A percentile compares a stretch with the other conserved stretches of the same genome.
These are phyloP conservation scores for Sugiyamaella japonica DNA, from an alignment of 1,139 yeast species.

Conservation along the genomic window DNA sequence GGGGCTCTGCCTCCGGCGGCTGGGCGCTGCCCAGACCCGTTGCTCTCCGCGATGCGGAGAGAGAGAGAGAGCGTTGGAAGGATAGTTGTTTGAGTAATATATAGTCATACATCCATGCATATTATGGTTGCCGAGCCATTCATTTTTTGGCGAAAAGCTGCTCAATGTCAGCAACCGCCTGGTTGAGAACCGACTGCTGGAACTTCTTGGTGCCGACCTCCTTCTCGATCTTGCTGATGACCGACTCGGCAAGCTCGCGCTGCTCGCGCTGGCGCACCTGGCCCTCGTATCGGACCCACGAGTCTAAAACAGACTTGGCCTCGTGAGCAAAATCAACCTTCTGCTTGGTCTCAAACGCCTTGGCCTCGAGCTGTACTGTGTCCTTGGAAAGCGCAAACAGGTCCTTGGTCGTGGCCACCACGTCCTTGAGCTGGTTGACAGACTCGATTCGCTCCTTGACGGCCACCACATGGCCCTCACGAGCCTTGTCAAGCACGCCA, in stretches of 20 bases:
- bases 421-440: conserved; percentile 87
- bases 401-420: conserved; percentile 86
- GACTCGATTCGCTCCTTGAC: conserved; percentile 89
- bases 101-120: conserved; percentile 15
- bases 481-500: conserved; percentile 80
- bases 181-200: conserved; percentile 89
- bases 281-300: conserved; percentile 98
- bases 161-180: conserved; percentile 90
- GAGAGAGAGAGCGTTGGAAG: neutral
- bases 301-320: conserved; percentile 94
- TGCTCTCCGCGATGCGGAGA: neutral
- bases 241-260: conserved; percentile 82
- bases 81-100: conserved; percentile 1
- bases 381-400: conserved; percentile 93
- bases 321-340: conserved; percentile 80
- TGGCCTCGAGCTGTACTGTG: conserved; percentile 93
- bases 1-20: conserved; percentile 15
- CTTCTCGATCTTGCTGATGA: conserved; percentile 83
- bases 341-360: conserved; percentile 91
- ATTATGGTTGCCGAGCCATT: conserved; percentile 28
- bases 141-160: conserved; percentile 59
- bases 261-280: conserved; percentile 97
- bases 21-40: conserved; percentile 15
- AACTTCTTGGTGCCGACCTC: conserved; percentile 85
- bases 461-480: conserved; percentile 86